Conservation (phyloP, 306 rosid species). For the Trichosanthes cucumerina region DNA sequence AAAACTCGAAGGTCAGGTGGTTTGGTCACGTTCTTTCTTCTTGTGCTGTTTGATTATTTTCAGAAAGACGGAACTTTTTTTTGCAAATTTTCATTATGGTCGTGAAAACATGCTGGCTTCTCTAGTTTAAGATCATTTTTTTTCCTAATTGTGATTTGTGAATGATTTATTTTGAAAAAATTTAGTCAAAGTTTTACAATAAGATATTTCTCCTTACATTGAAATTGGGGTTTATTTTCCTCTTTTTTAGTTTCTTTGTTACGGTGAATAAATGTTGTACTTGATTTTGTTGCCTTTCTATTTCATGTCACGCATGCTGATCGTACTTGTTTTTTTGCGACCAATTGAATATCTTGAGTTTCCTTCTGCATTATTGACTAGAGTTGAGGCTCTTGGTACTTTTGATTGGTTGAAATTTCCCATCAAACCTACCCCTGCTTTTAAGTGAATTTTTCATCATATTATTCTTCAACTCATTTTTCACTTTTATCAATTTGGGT, state of each 20-base stretch:
- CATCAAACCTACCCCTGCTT: not conserved
- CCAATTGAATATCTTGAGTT: not conserved
- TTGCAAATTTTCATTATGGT: not conserved
- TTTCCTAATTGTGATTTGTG: not conserved
- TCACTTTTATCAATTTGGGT: not conserved
- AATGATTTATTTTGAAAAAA: not conserved
- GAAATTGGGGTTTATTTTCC: not conserved
- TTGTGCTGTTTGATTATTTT: not conserved
- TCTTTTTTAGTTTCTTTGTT: not conserved
- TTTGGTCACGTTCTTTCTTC: not conserved
- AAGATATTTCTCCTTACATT: not conserved
- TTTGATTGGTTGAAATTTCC: not conserved
- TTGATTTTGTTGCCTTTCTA: not conserved
- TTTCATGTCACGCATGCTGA: not conserved
- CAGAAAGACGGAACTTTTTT: not conserved
- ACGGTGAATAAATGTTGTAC: not conserved
- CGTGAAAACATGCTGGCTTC: not conserved
- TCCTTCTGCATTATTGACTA: not conserved
- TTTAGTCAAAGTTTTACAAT: not conserved
- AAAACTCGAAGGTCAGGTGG: not conserved
- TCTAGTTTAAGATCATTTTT: not conserved
- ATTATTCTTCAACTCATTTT: not conserved
- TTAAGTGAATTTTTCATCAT: not conserved
- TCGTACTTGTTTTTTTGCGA: no score
- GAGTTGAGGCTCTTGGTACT: not conserved